phyloP scores from a whole-genome alignment of 257 asterid genomes.

The Ophiorrhiza pumila region DNA sequence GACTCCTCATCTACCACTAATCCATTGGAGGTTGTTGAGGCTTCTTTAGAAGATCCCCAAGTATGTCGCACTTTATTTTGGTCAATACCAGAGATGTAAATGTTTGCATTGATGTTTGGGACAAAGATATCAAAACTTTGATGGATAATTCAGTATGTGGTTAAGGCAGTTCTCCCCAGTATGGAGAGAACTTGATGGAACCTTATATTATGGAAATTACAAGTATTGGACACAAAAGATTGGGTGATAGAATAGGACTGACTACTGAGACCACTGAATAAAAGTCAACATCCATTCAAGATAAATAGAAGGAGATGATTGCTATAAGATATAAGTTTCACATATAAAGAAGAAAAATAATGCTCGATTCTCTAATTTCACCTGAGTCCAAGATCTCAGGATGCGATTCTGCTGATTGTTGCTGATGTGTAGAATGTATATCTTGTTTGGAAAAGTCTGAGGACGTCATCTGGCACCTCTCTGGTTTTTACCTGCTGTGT shows the following conservation, averaged over 20 bases:
- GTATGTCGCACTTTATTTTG: constrained; percentile 38
- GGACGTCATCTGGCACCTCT: constrained; percentile 1
- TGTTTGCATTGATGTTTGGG: neutral
- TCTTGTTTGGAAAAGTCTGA: neutral
- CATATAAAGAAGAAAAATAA: neutral
- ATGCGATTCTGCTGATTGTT: neutral
- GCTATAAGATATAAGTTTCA: neutral
- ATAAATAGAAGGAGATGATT: neutral
- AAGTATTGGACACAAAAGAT: neutral
- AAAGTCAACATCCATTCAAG: too few relatives aligned
- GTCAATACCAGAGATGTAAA: neutral
- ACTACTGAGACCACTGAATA: neutral
- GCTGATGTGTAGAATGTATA: neutral
- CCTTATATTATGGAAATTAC: neutral
- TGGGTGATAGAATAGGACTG: neutral
- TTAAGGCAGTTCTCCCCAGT: neutral
- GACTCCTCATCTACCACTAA: constrained; percentile 37
- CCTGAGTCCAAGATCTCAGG: neutral
- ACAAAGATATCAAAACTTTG: neutral
- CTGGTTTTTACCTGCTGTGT: neutral
- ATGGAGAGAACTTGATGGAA: neutral
- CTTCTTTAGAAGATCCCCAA: constrained; percentile 43
- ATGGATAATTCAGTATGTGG: neutral
- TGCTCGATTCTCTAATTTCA: neutral
- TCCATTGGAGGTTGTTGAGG: constrained; percentile 37